Base-by-base conservation (phyloP, 2,329 filamentous ascomycete genomes). In the Didymella pinodella region DNA sequence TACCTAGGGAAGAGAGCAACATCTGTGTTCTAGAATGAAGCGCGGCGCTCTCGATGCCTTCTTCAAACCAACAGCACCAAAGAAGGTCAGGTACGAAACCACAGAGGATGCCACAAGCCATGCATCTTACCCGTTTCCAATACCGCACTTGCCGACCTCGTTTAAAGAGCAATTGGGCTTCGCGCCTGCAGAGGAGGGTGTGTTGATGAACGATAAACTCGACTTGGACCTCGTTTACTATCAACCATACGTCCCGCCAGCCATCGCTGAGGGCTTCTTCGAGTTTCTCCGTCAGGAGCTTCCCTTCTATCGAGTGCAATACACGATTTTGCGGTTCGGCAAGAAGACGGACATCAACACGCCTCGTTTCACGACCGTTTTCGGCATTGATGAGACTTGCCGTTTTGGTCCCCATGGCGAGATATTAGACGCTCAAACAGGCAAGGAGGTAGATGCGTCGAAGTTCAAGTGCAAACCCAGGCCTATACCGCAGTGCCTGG, bases 191-290 rank as follows among this genome's bases (percentile, higher is more conserved):
- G 77, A 81, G 20, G 80, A 85, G 59, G 85, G 83, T 1, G 82
- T 78, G 45, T 67, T 73, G 2, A 88, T 93, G 64, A 86, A 86
- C 65, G 82, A 92, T 68, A 86, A 90, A 67, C 84, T 86, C 0
- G 85, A 93, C 63, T 82, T 93, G 0, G 89, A 93, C 71, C 81
- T 94, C 0, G 77, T 93, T 8, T 91, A 91, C 76, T 93, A 89
- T 72, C 84, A 91, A 67, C 90, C 90, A 0, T 93, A 90, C 63
- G 82, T 93, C 4, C 84, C 88, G 0, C 77, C 80, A 2, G 75
- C 82, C 12, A 80, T 86, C 11, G 81, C 86, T 20, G 81, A 82
- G 3, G 80, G 85, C 4, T 75, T 92, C 0, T 94, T 93, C 75
- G 78, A 86, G 14, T 92, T 92, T 69, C 82, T 94, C 1, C 85